These are phyloP conservation scores for Claviceps purpurea DNA, from an alignment of 2,329 filamentous ascomycete species.

Conservation along the genomic window DNA sequence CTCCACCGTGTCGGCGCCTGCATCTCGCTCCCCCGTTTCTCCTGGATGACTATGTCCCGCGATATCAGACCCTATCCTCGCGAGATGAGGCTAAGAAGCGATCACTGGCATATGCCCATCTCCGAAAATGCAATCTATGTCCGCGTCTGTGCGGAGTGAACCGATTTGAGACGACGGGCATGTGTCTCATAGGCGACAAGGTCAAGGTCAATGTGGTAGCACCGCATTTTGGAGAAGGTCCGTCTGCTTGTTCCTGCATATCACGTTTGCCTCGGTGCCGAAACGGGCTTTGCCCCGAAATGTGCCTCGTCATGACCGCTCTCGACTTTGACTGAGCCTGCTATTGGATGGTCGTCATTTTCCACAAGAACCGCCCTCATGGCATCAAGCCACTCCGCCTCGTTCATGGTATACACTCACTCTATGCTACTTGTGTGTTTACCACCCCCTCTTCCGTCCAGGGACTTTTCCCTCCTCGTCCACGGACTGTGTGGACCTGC, in stretches of 20 bases:
- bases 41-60: slow-evolving; percentile 59
- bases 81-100: slow-evolving; percentile 60
- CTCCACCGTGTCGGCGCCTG: slow-evolving; percentile 17
- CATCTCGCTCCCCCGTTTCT: slow-evolving; percentile 54
- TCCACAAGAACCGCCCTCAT: no score
- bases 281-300: neutral
- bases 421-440: neutral
- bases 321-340: neutral
- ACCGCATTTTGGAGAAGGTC: slow-evolving; percentile 69
- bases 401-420: no score
- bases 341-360: neutral
- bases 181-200: slow-evolving; percentile 63
- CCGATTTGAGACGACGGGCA: slow-evolving; percentile 63
- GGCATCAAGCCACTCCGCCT: no score
- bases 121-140: slow-evolving; percentile 70
- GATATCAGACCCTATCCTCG: slow-evolving; percentile 56
- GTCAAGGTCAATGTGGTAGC: slow-evolving; percentile 76
- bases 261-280: neutral
- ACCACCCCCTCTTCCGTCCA: neutral
- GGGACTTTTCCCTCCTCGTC: neutral
- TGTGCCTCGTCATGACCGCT: neutral
- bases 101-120: slow-evolving; percentile 58
- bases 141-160: slow-evolving; percentile 67
- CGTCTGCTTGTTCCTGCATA: neutral
- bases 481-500: neutral